Conservation (phyloP, 2,329 filamentous ascomycete species). For the Penicillium sp. region DNA sequence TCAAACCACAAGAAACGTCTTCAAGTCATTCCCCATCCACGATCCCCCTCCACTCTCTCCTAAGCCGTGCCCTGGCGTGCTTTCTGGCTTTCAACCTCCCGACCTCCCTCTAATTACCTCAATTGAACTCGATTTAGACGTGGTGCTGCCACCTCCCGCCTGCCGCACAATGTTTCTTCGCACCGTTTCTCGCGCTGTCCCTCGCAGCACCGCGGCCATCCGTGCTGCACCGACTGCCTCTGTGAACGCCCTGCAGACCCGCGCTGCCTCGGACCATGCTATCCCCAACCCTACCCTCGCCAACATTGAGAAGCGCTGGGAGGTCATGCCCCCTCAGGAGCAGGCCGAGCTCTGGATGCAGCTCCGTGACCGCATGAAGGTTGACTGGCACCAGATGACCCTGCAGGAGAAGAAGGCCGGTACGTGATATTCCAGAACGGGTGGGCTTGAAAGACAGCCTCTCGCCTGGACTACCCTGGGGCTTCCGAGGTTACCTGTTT, state of each 20-base stretch:
- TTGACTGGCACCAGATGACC: constrained; percentile 92
- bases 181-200: constrained; percentile 43
- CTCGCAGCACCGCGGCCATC: constrained; percentile 42
- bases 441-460: not conserved
- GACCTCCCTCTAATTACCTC: constrained; percentile 17
- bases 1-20: constrained; percentile 39
- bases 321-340: constrained; percentile 95
- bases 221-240: constrained; percentile 38
- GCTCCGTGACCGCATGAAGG: constrained; percentile 97
- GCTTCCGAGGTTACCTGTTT: constrained; percentile 16
- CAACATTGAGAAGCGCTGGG: constrained; percentile 99
- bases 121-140: constrained; percentile 30
- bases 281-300: constrained; percentile 97
- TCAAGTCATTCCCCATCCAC: constrained; percentile 31
- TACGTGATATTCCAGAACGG: constrained; percentile 53
- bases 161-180: constrained; percentile 46
- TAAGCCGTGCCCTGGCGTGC: constrained; percentile 25
- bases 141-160: constrained; percentile 25
- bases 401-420: constrained; percentile 98
- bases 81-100: constrained; percentile 18
- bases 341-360: constrained; percentile 99
- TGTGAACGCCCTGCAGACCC: constrained; percentile 49
- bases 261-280: constrained; percentile 71
- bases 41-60: constrained; percentile 30
- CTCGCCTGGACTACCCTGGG: constrained; percentile 10